A percentile compares a stretch with the other conserved stretches of the same genome.
Evolutionary conservation across 1,284 basidiomycete species (phyloP).

Genomic region (Leccinum subrobustum): DNA sequence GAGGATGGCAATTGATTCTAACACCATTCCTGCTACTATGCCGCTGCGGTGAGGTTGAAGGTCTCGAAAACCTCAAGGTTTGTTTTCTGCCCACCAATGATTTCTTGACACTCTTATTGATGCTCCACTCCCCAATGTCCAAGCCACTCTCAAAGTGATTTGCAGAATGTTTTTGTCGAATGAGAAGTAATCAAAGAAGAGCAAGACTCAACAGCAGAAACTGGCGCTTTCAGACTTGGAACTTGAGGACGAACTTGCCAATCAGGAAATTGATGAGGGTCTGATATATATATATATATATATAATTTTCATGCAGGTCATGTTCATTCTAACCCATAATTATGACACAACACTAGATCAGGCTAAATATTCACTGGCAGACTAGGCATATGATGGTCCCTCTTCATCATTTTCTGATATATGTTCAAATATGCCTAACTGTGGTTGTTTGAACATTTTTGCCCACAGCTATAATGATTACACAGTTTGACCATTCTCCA

Average conservation of each 20-base stretch:
- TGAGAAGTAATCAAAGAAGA: conserved; percentile 46
- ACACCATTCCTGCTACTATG: conserved; percentile 68
- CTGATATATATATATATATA: no score
- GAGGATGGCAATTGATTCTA: conserved; percentile 71
- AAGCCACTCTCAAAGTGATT: conserved; percentile 57
- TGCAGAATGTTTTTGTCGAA: conserved; percentile 48
- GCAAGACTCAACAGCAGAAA: conserved; percentile 26
- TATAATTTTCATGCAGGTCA: no score
- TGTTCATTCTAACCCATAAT: no score
- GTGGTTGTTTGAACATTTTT: no score
- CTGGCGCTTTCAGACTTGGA: neutral
- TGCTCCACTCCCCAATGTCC: neutral
- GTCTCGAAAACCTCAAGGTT: conserved; percentile 65
- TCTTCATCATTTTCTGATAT: no score
- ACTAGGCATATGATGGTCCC: no score
- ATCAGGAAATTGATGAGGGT: no score
- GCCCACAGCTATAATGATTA: no score
- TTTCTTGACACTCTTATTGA: neutral
- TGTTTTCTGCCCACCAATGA: conserved; percentile 8
- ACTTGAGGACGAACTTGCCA: conserved; percentile 26
- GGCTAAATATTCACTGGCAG: no score
- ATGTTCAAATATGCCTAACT: no score
- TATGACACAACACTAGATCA: no score
- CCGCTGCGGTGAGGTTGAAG: conserved; percentile 60
- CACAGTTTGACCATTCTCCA: no score